A percentile compares a stretch with the other conserved stretches of the same genome.
phyloP scores from a whole-genome alignment of 208 protist genomes.

The Ichthyophonus hoferi region DNA sequence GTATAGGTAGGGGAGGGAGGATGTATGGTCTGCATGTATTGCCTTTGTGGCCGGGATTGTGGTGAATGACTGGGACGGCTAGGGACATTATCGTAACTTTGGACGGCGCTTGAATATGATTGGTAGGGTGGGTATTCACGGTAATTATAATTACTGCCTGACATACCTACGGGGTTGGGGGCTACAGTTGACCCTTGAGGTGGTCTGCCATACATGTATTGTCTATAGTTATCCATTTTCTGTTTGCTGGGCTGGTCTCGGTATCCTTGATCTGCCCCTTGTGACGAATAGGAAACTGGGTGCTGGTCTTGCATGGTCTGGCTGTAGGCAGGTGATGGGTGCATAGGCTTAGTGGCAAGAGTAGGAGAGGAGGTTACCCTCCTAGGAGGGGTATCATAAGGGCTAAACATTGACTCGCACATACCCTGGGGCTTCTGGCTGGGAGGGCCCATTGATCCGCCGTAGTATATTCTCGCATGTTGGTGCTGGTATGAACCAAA shows the following conservation, averaged over 20 bases:
- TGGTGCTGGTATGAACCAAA: no score
- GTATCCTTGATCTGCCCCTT: no score
- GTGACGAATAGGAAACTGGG: not conserved
- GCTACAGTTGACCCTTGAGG: not conserved
- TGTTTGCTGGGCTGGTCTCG: no score
- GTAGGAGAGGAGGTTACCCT: not conserved
- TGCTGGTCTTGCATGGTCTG: not conserved
- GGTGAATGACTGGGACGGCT: not conserved
- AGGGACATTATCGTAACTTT: not conserved
- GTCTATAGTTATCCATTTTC: not conserved
- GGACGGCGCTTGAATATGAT: not conserved
- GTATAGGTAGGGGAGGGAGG: not conserved
- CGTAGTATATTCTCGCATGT: no score
- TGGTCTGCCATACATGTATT: not conserved
- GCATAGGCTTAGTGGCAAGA: not conserved
- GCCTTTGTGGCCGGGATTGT: no score
- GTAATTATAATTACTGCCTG: not conserved
- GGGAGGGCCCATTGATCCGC: no score
- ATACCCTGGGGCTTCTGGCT: no score
- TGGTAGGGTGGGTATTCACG: not conserved
- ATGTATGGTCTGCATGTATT: no score
- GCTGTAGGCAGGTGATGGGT: not conserved
- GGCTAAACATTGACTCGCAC: no score
- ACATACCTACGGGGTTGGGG: not conserved
- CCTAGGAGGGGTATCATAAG: no score